Percentiles rank a stretch among this genome's conserved stretches.
These are phyloP conservation scores for Globisporangium yorkense DNA, from an alignment of 352 stramenopile species.

Conservation along the genomic window DNA sequence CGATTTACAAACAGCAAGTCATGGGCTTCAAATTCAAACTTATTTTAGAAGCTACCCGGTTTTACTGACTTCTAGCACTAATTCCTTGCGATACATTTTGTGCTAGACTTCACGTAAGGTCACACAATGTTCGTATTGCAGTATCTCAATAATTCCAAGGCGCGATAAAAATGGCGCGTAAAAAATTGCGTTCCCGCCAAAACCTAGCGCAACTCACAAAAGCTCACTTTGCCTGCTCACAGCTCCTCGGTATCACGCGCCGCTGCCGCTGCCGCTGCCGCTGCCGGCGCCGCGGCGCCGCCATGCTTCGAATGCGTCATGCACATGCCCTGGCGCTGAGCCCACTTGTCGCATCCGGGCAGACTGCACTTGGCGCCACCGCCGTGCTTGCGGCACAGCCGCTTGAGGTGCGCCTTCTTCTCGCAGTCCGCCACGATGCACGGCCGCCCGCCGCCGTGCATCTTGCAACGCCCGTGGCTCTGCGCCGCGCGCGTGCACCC, in stretches of 20 bases:
- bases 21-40: slow-evolving; percentile 1
- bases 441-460: slow-evolving; percentile 43
- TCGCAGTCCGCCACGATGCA: slow-evolving; percentile 67
- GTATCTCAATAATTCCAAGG: neutral
- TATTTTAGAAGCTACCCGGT: neutral
- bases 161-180: too few relatives aligned
- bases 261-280: neutral
- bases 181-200: too few relatives aligned
- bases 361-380: slow-evolving; percentile 72
- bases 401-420: slow-evolving; percentile 81
- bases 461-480: slow-evolving; percentile 65
- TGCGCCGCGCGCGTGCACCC: slow-evolving; percentile 54
- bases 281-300: too few relatives aligned
- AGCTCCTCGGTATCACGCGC: neutral
- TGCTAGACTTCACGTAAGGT: too few relatives aligned
- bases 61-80: neutral
- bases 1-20: neutral
- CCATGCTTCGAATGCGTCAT: slow-evolving; percentile 76
- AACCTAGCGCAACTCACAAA: too few relatives aligned
- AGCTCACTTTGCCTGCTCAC: neutral
- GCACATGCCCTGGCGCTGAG: slow-evolving; percentile 77
- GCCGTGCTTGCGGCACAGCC: slow-evolving; percentile 78
- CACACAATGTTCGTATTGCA: neutral
- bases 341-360: slow-evolving; percentile 73
- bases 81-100: neutral